phyloP scores from a whole-genome alignment of 2,329 filamentous ascomycete species.

The Colletotrichum siamense region DNA sequence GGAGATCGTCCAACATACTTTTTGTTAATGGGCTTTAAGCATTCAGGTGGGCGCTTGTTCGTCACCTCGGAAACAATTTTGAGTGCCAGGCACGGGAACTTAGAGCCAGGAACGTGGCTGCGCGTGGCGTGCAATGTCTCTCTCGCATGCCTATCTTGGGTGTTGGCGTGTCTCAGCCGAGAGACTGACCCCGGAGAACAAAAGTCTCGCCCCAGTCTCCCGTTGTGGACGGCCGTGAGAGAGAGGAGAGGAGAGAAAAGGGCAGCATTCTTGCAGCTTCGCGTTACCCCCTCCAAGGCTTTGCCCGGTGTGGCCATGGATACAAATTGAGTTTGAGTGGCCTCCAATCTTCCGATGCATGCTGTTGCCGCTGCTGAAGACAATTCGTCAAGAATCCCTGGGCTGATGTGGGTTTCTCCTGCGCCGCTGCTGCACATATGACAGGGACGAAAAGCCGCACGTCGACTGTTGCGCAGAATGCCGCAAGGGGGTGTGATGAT shows the following conservation, averaged over 20 bases:
- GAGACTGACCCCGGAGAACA: not conserved
- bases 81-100: not conserved
- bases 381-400: not conserved
- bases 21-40: not conserved
- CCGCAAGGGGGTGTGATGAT: constrained; percentile 1
- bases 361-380: not conserved
- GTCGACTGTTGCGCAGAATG: not conserved
- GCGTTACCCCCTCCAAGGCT: not conserved
- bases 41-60: not conserved
- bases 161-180: not conserved
- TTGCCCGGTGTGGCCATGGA: not conserved
- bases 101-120: not conserved
- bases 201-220: not conserved
- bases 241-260: not conserved
- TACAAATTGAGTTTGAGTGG: not conserved
- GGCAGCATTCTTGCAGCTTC: not conserved
- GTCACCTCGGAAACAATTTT: not conserved
- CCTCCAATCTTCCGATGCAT: not conserved
- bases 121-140: not conserved
- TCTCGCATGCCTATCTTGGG: not conserved
- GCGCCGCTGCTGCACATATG: constrained; percentile 2
- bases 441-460: not conserved
- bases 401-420: not conserved
- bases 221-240: not conserved
- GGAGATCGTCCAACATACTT: not conserved